phyloP scores from a whole-genome alignment of 345 rosid species.

The Eucalyptus viminalis region DNA sequence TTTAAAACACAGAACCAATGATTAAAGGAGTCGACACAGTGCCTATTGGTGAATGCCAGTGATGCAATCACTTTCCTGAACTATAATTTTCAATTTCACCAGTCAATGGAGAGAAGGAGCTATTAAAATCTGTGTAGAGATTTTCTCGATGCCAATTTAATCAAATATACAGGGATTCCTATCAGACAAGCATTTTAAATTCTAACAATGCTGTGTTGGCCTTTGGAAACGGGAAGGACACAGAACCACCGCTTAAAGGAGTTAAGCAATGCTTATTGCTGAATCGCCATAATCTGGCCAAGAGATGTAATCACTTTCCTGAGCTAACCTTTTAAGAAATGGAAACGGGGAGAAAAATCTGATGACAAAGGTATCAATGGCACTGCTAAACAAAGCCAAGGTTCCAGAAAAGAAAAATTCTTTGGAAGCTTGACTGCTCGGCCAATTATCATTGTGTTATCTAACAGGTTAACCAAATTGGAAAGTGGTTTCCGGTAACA shows the following conservation, averaged over 20 bases:
- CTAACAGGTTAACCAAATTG: not conserved
- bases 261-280: not conserved
- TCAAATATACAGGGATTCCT: not conserved
- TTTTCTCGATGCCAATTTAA: not conserved
- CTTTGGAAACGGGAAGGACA: not conserved
- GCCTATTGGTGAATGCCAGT: not conserved
- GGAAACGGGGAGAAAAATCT: not conserved
- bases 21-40: not conserved
- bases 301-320: not conserved
- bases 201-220: not conserved
- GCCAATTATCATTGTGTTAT: not conserved
- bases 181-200: not conserved
- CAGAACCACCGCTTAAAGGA: not conserved
- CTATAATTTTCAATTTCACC: not conserved
- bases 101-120: not conserved
- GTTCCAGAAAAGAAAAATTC: not conserved
- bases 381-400: not conserved
- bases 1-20: not conserved
- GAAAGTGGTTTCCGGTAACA: not conserved
- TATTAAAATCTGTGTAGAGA: not conserved
- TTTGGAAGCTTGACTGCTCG: not conserved
- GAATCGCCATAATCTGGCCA: not conserved
- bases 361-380: not conserved
- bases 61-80: not conserved
- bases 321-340: not conserved